Percentiles rank a stretch among this genome's conserved stretches.
Conservation (phyloP, 257 asterid genomes). For the Nicotiana knightiana region DNA sequence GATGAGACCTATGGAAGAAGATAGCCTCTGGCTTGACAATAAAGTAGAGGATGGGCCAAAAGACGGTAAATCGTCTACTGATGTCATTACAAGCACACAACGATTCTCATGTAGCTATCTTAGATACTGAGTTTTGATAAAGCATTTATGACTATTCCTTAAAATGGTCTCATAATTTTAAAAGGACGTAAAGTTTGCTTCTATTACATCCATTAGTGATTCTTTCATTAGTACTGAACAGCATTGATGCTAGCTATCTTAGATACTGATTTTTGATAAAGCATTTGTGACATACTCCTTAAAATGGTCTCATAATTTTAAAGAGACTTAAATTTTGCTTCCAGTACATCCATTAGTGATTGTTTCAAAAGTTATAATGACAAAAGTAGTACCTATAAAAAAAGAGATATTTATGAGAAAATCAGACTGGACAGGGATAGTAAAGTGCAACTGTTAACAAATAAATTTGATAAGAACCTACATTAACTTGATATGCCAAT, state of each 20-base stretch:
- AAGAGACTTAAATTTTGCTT: neutral
- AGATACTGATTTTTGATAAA: neutral
- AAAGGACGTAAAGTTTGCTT: neutral
- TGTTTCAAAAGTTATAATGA: neutral
- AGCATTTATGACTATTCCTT: neutral
- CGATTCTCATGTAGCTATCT: neutral
- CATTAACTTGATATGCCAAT: neutral
- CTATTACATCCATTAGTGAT: neutral
- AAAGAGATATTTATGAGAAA: neutral
- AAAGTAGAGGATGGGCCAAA: neutral
- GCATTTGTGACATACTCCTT: neutral
- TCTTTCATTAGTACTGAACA: neutral
- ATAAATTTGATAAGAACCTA: neutral
- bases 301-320: neutral
- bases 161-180: neutral
- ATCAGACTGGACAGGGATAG: neutral
- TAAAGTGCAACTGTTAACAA: constrained; percentile 3
- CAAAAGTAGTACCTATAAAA: neutral
- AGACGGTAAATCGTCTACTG: neutral
- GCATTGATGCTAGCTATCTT: too few species aligned
- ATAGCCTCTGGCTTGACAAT: neutral
- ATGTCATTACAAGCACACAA: neutral
- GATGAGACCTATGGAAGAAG: neutral
- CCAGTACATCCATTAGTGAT: neutral
- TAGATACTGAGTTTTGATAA: neutral